phyloP scores from a whole-genome alignment of 768 basidiomycete genomes.

The Tricholoma bakamatsutake region DNA sequence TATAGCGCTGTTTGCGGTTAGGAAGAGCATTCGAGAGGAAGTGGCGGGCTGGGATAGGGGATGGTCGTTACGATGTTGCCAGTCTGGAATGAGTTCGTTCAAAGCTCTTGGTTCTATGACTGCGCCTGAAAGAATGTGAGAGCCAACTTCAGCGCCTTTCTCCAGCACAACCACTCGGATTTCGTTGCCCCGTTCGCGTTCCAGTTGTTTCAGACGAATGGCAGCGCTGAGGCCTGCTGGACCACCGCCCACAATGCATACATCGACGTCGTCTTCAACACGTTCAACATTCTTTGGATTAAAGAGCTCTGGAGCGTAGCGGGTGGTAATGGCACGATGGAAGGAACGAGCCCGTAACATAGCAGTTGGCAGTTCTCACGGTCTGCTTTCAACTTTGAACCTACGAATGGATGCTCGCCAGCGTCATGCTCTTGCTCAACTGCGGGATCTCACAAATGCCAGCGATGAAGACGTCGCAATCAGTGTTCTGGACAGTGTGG shows the following conservation, averaged over 20 bases:
- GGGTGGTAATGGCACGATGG: conserved; percentile 4
- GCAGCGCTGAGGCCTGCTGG: conserved; percentile 96
- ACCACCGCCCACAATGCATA: conserved; percentile 94
- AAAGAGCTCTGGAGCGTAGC: conserved; percentile 18
- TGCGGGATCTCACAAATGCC: conserved; percentile 53
- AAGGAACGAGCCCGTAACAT: conserved; percentile 13
- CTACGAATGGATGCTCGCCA: conserved; percentile 13
- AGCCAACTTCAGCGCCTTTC: conserved; percentile 90
- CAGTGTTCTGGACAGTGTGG: conserved; percentile 53
- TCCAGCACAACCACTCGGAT: conserved; percentile 91
- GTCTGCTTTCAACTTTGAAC: background rate
- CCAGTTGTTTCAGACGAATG: conserved; percentile 91
- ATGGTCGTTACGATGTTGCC: conserved; percentile 58
- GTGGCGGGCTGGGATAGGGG: conserved; percentile 79
- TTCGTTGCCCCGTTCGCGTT: conserved; percentile 70
- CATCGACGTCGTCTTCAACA: conserved; percentile 88
- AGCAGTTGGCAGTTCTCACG: conserved; percentile 1
- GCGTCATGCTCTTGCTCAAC: conserved; percentile 34
- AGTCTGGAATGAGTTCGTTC: conserved; percentile 85
- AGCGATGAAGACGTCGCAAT: conserved; percentile 58
- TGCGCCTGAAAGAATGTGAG: conserved; percentile 93
- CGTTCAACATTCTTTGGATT: conserved; percentile 68
- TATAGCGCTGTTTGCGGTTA: conserved; percentile 62
- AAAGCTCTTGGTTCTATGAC: conserved; percentile 92
- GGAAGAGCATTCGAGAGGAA: conserved; percentile 77